Evolutionary conservation across 768 basidiomycete species (phyloP).

Genomic region (Mrakia frigida): DNA sequence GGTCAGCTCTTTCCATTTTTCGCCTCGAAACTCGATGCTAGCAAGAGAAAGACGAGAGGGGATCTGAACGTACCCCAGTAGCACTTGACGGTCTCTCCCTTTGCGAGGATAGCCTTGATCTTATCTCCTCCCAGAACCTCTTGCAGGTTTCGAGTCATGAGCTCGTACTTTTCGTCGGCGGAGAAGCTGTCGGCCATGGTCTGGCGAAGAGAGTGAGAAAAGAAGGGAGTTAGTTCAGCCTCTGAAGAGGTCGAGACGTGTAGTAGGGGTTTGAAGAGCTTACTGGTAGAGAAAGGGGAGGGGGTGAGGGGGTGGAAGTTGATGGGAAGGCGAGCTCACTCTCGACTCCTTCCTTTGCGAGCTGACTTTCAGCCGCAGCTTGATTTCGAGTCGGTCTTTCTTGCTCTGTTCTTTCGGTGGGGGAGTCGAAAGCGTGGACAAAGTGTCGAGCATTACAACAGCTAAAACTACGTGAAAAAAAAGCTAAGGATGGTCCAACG

Average conservation of each 20-base stretch:
- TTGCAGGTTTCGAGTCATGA: conserved; percentile 78
- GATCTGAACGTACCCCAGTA: conserved; percentile 76
- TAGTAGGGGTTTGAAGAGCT: no score
- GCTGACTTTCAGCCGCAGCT: no score
- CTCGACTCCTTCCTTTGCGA: no score
- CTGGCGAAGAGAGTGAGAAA: background rate
- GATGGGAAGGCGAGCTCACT: no score
- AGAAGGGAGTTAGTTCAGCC: background rate
- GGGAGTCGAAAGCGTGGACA: no score
- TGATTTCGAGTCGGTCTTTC: no score
- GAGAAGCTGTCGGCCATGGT: conserved; percentile 6
- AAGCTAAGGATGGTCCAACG: no score
- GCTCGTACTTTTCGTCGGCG: conserved; percentile 53
- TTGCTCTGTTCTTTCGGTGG: no score
- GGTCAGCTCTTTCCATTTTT: background rate
- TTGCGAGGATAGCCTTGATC: conserved; percentile 71
- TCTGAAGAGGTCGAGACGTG: background rate
- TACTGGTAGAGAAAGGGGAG: background rate
- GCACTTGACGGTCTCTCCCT: conserved; percentile 69
- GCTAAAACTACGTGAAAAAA: no score
- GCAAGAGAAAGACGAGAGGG: no score
- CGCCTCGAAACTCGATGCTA: background rate
- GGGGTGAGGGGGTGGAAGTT: no score
- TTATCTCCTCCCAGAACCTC: conserved; percentile 82
- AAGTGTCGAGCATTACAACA: background rate